Base-by-base conservation (phyloP, 306 rosid genomes). In the Ziziphus jujuba region DNA sequence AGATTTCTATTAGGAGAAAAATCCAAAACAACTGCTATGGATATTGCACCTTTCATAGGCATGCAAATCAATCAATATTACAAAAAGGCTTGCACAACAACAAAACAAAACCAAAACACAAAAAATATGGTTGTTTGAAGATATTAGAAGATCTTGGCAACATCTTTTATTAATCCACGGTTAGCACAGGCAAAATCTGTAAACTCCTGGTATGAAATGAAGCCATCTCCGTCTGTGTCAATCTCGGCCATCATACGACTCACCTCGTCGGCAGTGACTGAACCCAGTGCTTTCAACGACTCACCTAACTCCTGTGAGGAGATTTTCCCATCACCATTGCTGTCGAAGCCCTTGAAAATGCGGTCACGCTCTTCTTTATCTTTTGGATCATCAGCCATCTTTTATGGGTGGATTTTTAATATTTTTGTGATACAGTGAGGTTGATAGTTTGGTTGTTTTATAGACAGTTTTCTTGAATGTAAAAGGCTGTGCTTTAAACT, bases 221-320 rank as follows among this genome's bases (percentile, higher is more conserved):
- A 83, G 3, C 93, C 97, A 4, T 91, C 93, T 0, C 84, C 78
- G n/a, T 91, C 88, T 0, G 81, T 83, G 44, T 91, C 97, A 45
- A 89, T 81, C 79, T 91, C 91, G 0, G 72, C 73, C 97, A 91
- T 91, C 97, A 91, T 91, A 40, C 71, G 65, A 13, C 72, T 54
- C 52, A 91, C 87, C 60, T 88, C 96, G 0, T 91, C 87, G 0
- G 53, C 1, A 0, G 91, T 80, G 22, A 89, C 91, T 0, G 88
- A 84, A 44, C 95, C 93, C 0, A 91, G 83, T 5, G 82, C 11
- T 50, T 81, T 81, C 70, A 87, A 77, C 4, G 96, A 79, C 38
- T 88, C 90, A 3, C 91, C 97, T 2, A 91, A 85, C 82, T 88
- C 97, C 0, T 80, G 0, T 0, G 96, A 56, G 2, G 97, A 91